A percentile compares a stretch with the other conserved stretches of the same genome.
Conservation (phyloP, 2,329 filamentous ascomycete genomes). For the Scytalidium lignicola region DNA sequence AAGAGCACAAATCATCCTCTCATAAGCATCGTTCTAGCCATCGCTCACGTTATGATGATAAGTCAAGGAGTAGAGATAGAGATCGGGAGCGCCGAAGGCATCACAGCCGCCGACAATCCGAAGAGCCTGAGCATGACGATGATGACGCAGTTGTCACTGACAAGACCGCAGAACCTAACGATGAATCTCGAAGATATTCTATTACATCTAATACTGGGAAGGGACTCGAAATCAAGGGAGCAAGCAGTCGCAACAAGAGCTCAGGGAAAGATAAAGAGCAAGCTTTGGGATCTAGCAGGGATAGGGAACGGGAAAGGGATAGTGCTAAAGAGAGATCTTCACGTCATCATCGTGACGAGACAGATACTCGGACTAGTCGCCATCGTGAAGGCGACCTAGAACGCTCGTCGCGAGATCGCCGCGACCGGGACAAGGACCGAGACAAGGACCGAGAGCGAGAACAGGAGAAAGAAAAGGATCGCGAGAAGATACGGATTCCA, state of each 20-base stretch:
- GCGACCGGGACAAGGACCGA: conserved; percentile 36
- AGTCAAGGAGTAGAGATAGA: conserved; percentile 34
- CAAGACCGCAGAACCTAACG: conserved; percentile 13
- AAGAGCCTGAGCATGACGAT: conserved; percentile 14
- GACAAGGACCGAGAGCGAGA: conserved; percentile 33
- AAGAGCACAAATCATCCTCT: conserved; percentile 35
- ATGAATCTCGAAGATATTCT: conserved; percentile 13
- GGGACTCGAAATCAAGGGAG: conserved; percentile 28
- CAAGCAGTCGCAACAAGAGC: conserved; percentile 19
- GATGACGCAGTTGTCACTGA: conserved; percentile 4
- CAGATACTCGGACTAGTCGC: not conserved
- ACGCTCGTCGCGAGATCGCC: conserved; percentile 38
- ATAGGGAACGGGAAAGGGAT: conserved; percentile 26
- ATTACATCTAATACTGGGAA: conserved; percentile 13
- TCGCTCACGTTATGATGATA: conserved; percentile 42
- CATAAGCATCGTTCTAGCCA: conserved; percentile 40
- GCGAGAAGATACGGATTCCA: conserved; percentile 4
- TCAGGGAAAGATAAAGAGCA: conserved; percentile 19
- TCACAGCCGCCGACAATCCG: conserved; percentile 11
- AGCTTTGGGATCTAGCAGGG: conserved; percentile 25
- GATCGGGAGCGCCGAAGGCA: conserved; percentile 36
- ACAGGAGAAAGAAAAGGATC: conserved; percentile 13
- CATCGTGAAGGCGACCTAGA: conserved; percentile 24
- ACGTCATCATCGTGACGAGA: conserved; percentile 6
- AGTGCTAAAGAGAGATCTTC: conserved; percentile 29